Evolutionary conservation across 2,329 filamentous ascomycete species (phyloP).

Genomic region (Ceratocystis harringtonii): DNA sequence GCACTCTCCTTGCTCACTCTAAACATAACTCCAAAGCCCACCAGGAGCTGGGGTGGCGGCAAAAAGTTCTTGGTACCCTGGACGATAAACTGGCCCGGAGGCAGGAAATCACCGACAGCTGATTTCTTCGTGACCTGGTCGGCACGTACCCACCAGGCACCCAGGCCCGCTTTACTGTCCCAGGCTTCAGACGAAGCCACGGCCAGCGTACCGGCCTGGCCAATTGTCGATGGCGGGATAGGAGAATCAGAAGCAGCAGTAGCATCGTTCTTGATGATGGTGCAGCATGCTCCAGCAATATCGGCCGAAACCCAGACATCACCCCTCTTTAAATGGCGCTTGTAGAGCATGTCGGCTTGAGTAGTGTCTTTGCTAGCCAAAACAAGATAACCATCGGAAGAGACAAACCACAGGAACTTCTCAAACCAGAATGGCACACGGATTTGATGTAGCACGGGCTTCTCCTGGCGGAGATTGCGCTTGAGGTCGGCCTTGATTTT

Average conservation of each 20-base stretch:
- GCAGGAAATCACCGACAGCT: constrained; percentile 63
- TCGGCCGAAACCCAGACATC: constrained; percentile 90
- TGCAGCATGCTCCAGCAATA: constrained; percentile 64
- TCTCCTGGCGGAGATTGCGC: constrained; percentile 81
- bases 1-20: constrained; percentile 71
- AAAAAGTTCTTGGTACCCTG: constrained; percentile 82
- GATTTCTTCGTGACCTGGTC: constrained; percentile 83
- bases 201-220: constrained; percentile 73
- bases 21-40: constrained; percentile 81
- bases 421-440: constrained; percentile 88
- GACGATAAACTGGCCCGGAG: constrained; percentile 63
- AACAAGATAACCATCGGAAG: constrained; percentile 86
- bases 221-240: constrained; percentile 78
- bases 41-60: constrained; percentile 69
- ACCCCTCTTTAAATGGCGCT: constrained; percentile 68
- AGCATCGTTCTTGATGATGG: constrained; percentile 80
- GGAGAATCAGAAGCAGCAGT: constrained; percentile 62
- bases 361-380: constrained; percentile 76
- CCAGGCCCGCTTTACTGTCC: constrained; percentile 93
- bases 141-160: constrained; percentile 86
- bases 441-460: constrained; percentile 68
- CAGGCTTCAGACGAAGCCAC: constrained; percentile 81
- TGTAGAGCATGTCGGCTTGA: constrained; percentile 88
- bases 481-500: constrained; percentile 18
- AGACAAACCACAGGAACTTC: constrained; percentile 92